Evolutionary conservation across 805 yeast genomes (phyloP).

Genomic region (Yamadazyma tumulicola): DNA sequence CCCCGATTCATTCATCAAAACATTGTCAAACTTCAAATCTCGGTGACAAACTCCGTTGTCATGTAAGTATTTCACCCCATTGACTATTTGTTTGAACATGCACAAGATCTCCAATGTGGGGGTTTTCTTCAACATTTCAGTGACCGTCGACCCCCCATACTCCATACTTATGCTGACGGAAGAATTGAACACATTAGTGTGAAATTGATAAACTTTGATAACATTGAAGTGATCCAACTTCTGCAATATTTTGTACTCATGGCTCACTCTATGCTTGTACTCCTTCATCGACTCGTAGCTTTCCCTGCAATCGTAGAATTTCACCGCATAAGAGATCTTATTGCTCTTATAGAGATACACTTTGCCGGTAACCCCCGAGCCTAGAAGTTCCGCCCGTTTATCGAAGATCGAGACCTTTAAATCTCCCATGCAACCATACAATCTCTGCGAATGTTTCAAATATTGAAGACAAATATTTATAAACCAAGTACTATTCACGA

Average conservation of each 20-base stretch:
- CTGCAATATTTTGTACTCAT: constrained; percentile 33
- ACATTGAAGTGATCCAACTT: constrained; percentile 30
- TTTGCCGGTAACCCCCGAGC: constrained; percentile 10
- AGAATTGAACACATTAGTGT: constrained; percentile 13
- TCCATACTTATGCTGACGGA: constrained; percentile 25
- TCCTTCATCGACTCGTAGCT: constrained; percentile 36
- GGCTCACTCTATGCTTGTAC: constrained; percentile 31
- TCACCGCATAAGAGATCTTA: constrained; percentile 37
- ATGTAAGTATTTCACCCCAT: constrained; percentile 40
- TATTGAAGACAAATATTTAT: too few species aligned
- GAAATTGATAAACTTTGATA: constrained; percentile 29
- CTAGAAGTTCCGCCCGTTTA: constrained; percentile 1
- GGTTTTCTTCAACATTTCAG: constrained; percentile 9
- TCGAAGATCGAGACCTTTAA: constrained; percentile 4
- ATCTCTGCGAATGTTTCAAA: too few species aligned
- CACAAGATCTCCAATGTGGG: constrained; percentile 18
- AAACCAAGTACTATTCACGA: too few species aligned
- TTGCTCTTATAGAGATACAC: constrained; percentile 6
- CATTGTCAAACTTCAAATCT: constrained; percentile 48
- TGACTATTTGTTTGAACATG: constrained; percentile 40
- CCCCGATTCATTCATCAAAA: constrained; percentile 30
- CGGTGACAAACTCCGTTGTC: constrained; percentile 39
- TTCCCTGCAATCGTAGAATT: constrained; percentile 41
- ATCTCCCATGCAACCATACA: too few species aligned
- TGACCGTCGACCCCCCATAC: constrained; percentile 14